Conservation (phyloP, 2,329 filamentous ascomycete genomes). For the Fusarium sp. region DNA sequence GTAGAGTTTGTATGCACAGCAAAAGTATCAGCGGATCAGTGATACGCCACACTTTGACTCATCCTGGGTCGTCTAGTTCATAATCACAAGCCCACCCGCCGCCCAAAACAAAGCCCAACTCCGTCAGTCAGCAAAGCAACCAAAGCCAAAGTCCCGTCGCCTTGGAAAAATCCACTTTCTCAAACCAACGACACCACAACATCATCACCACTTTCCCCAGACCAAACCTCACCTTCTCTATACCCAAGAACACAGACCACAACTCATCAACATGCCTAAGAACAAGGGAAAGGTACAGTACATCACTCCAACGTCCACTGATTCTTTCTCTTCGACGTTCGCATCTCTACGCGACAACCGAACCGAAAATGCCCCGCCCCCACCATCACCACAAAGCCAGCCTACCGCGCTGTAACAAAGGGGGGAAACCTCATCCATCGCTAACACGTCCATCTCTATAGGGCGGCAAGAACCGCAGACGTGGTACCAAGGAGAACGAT, state of each 20-base stretch:
- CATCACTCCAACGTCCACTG: background rate
- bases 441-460: conserved; percentile 53
- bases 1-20: background rate
- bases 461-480: conserved; percentile 98
- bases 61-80: conserved; percentile 12
- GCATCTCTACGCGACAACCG: conserved; percentile 25
- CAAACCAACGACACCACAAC: conserved; percentile 38
- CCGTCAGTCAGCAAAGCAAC: conserved; percentile 15
- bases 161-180: conserved; percentile 41
- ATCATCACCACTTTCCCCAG: conserved; percentile 35
- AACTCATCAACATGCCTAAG: conserved; percentile 82
- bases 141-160: background rate
- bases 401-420: conserved; percentile 16
- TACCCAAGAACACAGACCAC: conserved; percentile 7
- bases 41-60: conserved; percentile 29
- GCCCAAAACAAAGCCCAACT: conserved; percentile 29
- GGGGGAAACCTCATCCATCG: conserved; percentile 1
- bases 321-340: background rate
- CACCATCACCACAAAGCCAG: conserved; percentile 36
- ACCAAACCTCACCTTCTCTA: conserved; percentile 5
- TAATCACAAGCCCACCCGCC: conserved; percentile 17
- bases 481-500: conserved; percentile 99
- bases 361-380: conserved; percentile 43
- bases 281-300: conserved; percentile 95
- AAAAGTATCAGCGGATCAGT: conserved; percentile 1